Base-by-base conservation (phyloP, 78 protist genomes). In the Dictyostelium citrinum region DNA sequence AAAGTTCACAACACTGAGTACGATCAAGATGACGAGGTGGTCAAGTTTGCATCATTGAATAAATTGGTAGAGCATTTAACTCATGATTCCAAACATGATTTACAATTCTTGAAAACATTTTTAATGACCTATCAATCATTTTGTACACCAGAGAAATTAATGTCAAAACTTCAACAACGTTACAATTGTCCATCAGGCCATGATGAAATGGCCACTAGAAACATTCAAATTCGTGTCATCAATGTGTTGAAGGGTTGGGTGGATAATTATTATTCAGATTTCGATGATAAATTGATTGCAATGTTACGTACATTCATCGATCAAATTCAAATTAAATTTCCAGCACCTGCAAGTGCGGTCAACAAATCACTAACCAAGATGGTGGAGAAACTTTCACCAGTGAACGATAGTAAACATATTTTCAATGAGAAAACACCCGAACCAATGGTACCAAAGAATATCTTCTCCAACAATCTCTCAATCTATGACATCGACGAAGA, bases 51-150 rank as follows among this genome's bases (percentile, higher is more conserved):
- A 11, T 84, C 96, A 31, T 70, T 95, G 46, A 95, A 95, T 70
- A 70, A 83, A 76, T 76, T 95, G 72, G 92, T 95, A 1, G 96
- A 88, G 68, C 43, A 77, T 51, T 82, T 95, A 51, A 95, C 96
- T 1, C 93, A 83, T 60, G 96, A 92, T n/a, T 92, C 91, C 0
- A 90, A 83, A 17, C 84, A 81, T 37, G 97, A 95, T 29, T 22
- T 81, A 29, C 90, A 95, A 39, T 95, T 84, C 70, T 61, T 77
- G 29, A 90, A 83, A 45, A 90, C 97, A 3, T 95, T 95, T 85
- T 60, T 95, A 33, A 72, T 90, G 90, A 95, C 97, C 2, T 95
- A 95, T 67, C 90, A 90, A 31, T 68, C 83, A 10, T 95, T 95
- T 76, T 90, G 95, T 46, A 77, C 97, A 39, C 95, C 97, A 24